Base-by-base conservation (phyloP, 768 basidiomycete species). In the Serendipita sp. region DNA sequence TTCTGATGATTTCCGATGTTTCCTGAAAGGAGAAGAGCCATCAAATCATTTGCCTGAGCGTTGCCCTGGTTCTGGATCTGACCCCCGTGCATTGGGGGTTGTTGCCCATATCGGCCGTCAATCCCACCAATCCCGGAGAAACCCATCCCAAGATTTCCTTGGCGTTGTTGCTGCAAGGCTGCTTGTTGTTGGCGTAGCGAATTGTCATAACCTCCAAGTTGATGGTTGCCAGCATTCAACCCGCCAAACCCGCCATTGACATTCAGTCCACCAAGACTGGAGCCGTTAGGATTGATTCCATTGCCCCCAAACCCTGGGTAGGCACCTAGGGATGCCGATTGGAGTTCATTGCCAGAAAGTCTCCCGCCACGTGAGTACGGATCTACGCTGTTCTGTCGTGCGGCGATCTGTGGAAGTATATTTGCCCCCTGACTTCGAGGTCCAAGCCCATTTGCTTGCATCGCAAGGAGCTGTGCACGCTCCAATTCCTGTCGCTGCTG, bases 1-100 rank as follows among this genome's bases (percentile, higher is more conserved):
- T 60, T 60, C 37, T 60, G 56, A 24, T 60, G 56, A 38, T 37
- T 37, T 2, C 37, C 37, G 18, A 34, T 10, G 35, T 60, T 60
- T 24, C 56, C 56, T n/a, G 56, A 10, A n/a, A 60, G 56, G 18
- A 60, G 56, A 35, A 60, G 56, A 3, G 56, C 56, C 56, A 60
- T 60, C 4, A 60, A n/a, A 30, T 60, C 56, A n/a, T n/a, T 32
- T 8, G 56, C 16, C 16, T 28, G 34, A 8, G 16, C 37, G 16
- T n/a, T n/a, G 16, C 56, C 56, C 18, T 60, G 56, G 28, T 38
- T 38, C 28, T 16, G 56, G 16, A 28, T 37, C n/a, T 38, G 30
- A n/a, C 28, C 34, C 8, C 16, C 56, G 56, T 60, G 56, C 28
- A 60, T 4, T 38, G 24, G 56, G 8, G 28, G 16, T 35, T 60